phyloP scores from a whole-genome alignment of 2,329 filamentous ascomycete species.

The Fusarium sp. region DNA sequence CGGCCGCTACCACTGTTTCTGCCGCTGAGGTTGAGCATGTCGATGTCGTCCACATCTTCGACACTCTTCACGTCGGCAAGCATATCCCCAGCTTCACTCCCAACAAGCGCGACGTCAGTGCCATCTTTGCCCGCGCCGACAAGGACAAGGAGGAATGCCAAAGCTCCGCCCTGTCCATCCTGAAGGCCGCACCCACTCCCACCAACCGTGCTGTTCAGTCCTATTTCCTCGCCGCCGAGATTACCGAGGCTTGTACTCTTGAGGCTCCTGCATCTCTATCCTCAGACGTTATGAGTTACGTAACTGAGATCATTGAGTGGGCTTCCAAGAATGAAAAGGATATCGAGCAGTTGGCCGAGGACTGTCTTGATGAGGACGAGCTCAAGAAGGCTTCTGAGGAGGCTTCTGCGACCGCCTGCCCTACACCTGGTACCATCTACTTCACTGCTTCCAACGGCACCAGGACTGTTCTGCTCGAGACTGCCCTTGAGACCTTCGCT shows the following conservation, averaged over 20 bases:
- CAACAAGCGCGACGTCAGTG: conserved; percentile 33
- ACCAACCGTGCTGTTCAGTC: not conserved
- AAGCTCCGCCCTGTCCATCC: conserved; percentile 22
- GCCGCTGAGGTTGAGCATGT: conserved; percentile 17
- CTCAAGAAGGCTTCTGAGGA: not conserved
- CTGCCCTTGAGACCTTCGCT: conserved; percentile 6
- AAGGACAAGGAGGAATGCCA: conserved; percentile 10
- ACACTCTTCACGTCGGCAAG: conserved; percentile 29
- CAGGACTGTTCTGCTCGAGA: conserved; percentile 19
- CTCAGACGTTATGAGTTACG: conserved; percentile 22
- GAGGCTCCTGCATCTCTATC: conserved; percentile 29
- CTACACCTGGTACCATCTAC: conserved; percentile 15
- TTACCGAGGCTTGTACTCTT: conserved; percentile 26
- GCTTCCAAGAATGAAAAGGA: conserved; percentile 4
- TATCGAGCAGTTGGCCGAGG: conserved; percentile 5
- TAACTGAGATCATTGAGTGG: conserved; percentile 25
- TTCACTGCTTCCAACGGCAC: conserved; percentile 33
- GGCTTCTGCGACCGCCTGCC: not conserved
- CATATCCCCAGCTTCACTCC: conserved; percentile 20
- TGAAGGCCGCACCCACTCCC: conserved; percentile 6
- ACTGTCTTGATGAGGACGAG: conserved; percentile 18
- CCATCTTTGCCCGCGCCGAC: conserved; percentile 21
- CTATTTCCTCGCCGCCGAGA: not conserved
- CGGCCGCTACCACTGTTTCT: conserved; percentile 16
- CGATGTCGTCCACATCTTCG: conserved; percentile 34